These are phyloP conservation scores for Aspergillus hortae DNA, from an alignment of 2,329 filamentous ascomycete species.

Conservation along the genomic window DNA sequence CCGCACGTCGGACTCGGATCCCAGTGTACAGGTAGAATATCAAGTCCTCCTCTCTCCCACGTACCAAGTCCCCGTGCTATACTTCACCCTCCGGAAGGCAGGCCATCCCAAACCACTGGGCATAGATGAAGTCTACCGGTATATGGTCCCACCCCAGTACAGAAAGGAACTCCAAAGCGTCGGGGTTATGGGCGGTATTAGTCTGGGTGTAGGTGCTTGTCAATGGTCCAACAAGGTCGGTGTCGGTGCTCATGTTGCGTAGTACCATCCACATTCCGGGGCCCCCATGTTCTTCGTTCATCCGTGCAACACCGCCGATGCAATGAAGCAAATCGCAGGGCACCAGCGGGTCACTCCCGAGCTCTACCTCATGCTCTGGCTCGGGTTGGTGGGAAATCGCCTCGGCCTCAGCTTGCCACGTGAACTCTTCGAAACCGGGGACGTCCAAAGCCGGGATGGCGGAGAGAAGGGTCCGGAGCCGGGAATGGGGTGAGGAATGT, in stretches of 20 bases:
- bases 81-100: slow-evolving; percentile 65
- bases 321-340: slow-evolving; percentile 63
- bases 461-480: slow-evolving; percentile 13
- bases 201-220: slow-evolving; percentile 64
- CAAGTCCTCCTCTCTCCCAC: slow-evolving; percentile 72
- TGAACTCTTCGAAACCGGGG: slow-evolving; percentile 49
- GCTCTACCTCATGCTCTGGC: slow-evolving; percentile 81
- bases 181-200: slow-evolving; percentile 69
- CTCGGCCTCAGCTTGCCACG: slow-evolving; percentile 76
- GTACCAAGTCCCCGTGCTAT: slow-evolving; percentile 71
- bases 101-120: slow-evolving; percentile 54
- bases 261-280: slow-evolving; percentile 81
- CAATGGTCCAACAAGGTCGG: slow-evolving; percentile 17
- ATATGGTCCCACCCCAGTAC: slow-evolving; percentile 65
- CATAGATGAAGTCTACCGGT: slow-evolving; percentile 67
- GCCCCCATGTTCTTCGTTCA: slow-evolving; percentile 85
- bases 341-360: slow-evolving; percentile 41
- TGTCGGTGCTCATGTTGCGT: slow-evolving; percentile 36
- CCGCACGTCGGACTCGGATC: slow-evolving; percentile 26
- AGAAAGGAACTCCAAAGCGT: slow-evolving; percentile 58
- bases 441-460: slow-evolving; percentile 18
- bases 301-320: slow-evolving; percentile 82
- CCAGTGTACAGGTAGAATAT: slow-evolving; percentile 58
- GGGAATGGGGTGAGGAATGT: slow-evolving; percentile 11
- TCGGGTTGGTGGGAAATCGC: slow-evolving; percentile 78